Conservation (phyloP, 192 early-diverging fungal species). For the Coemansia sp. region DNA sequence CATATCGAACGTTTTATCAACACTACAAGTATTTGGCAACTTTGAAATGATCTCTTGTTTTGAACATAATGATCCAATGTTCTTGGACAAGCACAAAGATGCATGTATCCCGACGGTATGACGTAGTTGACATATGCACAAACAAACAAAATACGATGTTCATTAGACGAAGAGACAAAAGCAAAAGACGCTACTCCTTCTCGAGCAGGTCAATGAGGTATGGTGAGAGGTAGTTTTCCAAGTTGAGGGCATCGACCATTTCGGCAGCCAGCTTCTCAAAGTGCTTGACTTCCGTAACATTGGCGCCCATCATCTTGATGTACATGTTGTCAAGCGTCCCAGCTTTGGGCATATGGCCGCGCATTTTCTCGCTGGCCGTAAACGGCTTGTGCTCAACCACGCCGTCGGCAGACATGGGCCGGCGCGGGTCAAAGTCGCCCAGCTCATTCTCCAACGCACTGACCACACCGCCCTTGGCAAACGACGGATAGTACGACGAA, state of each 20-base stretch:
- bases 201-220: conserved; percentile 19
- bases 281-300: conserved; percentile 24
- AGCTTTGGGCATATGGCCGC: conserved; percentile 39
- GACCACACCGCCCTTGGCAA: conserved; percentile 21
- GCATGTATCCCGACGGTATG: too few relatives aligned
- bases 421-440: conserved; percentile 14
- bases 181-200: not conserved
- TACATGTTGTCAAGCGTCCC: conserved; percentile 25
- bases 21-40: too few relatives aligned
- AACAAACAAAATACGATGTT: too few relatives aligned
- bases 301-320: conserved; percentile 44
- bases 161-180: too few relatives aligned
- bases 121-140: too few relatives aligned
- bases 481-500: conserved; percentile 34
- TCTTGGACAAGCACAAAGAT: too few relatives aligned
- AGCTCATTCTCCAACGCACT: conserved; percentile 40
- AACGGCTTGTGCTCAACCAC: conserved; percentile 8
- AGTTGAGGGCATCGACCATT: conserved; percentile 39
- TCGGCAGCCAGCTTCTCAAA: conserved; percentile 22
- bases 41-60: too few relatives aligned
- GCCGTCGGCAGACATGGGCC: conserved; percentile 34
- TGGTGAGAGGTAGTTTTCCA: conserved; percentile 42
- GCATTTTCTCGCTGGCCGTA: conserved; percentile 33
- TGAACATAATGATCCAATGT: too few relatives aligned
- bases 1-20: not conserved